A percentile compares a stretch with the other conserved stretches of the same genome.
Conservation (phyloP, 805 yeast genomes). For the Zygoascus biomembranicola region DNA sequence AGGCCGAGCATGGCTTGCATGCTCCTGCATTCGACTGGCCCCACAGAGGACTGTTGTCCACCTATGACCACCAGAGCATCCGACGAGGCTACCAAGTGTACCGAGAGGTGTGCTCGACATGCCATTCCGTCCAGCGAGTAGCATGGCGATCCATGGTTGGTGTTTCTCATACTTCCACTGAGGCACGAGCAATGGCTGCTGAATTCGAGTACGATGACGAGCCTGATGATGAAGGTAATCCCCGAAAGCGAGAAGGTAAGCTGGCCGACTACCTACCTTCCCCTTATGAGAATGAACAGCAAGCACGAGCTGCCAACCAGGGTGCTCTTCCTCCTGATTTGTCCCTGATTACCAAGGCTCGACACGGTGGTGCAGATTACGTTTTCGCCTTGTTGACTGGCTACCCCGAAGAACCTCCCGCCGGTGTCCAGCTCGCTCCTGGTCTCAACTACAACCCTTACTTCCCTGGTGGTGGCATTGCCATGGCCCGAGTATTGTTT, state of each 20-base stretch:
- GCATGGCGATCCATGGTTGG: conserved; percentile 99
- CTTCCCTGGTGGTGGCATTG: conserved; percentile 99
- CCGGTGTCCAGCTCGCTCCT: conserved; percentile 87
- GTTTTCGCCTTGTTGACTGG: conserved; percentile 93
- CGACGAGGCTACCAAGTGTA: conserved; percentile 99
- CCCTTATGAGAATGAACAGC: conserved; percentile 96
- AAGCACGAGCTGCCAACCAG: conserved; percentile 99
- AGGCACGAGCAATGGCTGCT: conserved; percentile 89
- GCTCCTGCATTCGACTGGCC: conserved; percentile 92
- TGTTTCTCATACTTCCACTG: conserved; percentile 85
- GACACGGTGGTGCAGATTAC: conserved; percentile 97
- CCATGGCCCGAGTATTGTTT: conserved; percentile 97
- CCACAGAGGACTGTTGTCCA: conserved; percentile 75
- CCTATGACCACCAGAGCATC: conserved; percentile 90
- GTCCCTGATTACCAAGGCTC: conserved; percentile 93
- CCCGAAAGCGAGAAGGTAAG: conserved; percentile 97
- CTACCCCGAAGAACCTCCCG: conserved; percentile 98
- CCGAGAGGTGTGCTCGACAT: conserved; percentile 98
- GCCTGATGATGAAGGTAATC: conserved; percentile 93
- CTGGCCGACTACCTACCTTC: conserved; percentile 91
- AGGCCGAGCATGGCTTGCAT: conserved; percentile 98
- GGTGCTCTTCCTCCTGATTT: conserved; percentile 99
- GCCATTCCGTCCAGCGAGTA: conserved; percentile 93
- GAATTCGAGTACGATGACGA: conserved; percentile 97
- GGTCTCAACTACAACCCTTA: conserved; percentile 98